Percentiles rank a stretch among this genome's conserved stretches.
These are phyloP conservation scores for Hypoxylon rubiginosum DNA, from an alignment of 2,329 filamentous ascomycete species.

Conservation along the genomic window DNA sequence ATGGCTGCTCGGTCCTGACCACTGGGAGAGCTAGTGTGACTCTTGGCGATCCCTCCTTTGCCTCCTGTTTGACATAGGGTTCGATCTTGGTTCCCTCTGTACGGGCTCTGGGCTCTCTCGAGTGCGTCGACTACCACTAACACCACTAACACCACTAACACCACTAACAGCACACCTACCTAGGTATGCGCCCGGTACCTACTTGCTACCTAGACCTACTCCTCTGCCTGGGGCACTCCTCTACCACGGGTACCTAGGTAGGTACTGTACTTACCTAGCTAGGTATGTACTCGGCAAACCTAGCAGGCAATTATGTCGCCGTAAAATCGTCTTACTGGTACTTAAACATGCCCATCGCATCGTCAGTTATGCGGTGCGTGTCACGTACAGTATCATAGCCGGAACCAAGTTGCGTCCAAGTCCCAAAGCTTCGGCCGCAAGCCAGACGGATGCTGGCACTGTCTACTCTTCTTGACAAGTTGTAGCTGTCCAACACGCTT, in stretches of 20 bases:
- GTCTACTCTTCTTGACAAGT: constrained; percentile 6
- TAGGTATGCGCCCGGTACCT: too few species aligned
- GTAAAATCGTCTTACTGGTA: background rate
- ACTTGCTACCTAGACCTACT: background rate
- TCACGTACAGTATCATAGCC: constrained; percentile 19
- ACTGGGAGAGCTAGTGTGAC: constrained; percentile 26
- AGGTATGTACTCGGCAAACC: too few species aligned
- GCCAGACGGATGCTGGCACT: constrained; percentile 13
- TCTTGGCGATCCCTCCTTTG: constrained; percentile 16
- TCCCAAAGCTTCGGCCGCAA: constrained; percentile 19
- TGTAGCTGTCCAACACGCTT: constrained; percentile 29
- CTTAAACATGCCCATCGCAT: constrained; percentile 9
- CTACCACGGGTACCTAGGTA: too few species aligned
- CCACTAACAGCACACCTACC: background rate
- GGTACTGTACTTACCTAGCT: background rate
- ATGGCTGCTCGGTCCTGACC: constrained; percentile 7
- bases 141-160: too few species aligned
- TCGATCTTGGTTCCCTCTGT: constrained; percentile 5
- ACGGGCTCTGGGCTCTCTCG: background rate
- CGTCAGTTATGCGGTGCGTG: constrained; percentile 22
- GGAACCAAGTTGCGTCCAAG: constrained; percentile 20
- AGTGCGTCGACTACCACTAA: too few species aligned
- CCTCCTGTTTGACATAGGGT: constrained; percentile 11
- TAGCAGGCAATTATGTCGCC: too few species aligned
- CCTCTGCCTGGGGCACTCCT: background rate